Evolutionary conservation across 75 land plant species (phyloP).

Genomic region (Cryptomeria japonica): DNA sequence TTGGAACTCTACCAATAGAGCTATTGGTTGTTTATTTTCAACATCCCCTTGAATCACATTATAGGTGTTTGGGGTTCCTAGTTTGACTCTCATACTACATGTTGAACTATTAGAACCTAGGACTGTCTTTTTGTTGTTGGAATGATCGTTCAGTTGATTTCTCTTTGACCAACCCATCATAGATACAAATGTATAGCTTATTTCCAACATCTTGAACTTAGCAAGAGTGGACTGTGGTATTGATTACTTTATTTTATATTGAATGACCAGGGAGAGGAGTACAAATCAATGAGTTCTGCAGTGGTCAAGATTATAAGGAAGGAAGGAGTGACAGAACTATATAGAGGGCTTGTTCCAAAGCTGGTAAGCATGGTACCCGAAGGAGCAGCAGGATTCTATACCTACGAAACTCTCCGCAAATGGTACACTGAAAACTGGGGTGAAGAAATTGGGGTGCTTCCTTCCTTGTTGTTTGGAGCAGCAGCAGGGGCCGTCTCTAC

Average conservation of each 20-base stretch:
- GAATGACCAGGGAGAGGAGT: constrained; percentile 27
- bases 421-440: not conserved
- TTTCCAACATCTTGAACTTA: too few relatives aligned
- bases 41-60: too few relatives aligned
- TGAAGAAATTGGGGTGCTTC: constrained; percentile 15
- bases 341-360: constrained; percentile 24
- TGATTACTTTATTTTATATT: not conserved
- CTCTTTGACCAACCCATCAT: too few relatives aligned
- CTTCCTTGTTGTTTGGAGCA: constrained; percentile 29
- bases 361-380: constrained; percentile 28
- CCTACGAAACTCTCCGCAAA: constrained; percentile 29
- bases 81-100: too few relatives aligned
- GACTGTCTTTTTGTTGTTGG: too few relatives aligned
- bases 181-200: too few relatives aligned
- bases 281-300: constrained; percentile 16
- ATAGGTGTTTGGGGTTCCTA: too few relatives aligned
- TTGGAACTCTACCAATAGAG: too few relatives aligned
- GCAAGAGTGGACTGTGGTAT: not conserved
- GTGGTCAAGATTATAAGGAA: constrained; percentile 16
- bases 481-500: constrained; percentile 33
- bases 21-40: too few relatives aligned
- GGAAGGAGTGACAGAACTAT: constrained; percentile 28
- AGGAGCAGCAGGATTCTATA: constrained; percentile 40
- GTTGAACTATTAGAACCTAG: too few relatives aligned
- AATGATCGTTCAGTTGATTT: too few relatives aligned